phyloP scores from a whole-genome alignment of 257 asterid species.

The Petunia secreta region DNA sequence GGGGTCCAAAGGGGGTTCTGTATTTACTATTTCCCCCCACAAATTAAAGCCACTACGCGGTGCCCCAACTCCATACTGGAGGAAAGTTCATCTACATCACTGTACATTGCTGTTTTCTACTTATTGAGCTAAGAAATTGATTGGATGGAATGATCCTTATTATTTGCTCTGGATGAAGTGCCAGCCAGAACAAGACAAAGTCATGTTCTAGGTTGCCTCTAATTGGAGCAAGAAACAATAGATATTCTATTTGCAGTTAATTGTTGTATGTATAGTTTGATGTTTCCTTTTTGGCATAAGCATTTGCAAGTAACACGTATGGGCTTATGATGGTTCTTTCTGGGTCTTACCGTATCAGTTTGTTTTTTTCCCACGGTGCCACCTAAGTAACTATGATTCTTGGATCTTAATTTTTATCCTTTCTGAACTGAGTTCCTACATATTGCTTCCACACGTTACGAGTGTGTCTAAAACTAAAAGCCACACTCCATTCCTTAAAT shows the following conservation, averaged over 20 bases:
- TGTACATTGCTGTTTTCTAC: background rate
- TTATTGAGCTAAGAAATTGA: background rate
- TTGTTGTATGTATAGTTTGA: conserved; percentile 4
- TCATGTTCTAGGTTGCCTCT: background rate
- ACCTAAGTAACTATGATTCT: conserved; percentile 32
- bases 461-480: conserved; percentile 35
- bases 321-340: conserved; percentile 8
- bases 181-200: background rate
- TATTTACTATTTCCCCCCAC: background rate
- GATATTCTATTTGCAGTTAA: background rate
- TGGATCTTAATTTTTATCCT: background rate
- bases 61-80: background rate
- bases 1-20: background rate
- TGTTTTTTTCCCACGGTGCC: conserved; percentile 33
- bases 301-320: background rate
- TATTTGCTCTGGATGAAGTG: background rate
- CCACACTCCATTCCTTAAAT: conserved; percentile 49
- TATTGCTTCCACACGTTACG: conserved; percentile 32
- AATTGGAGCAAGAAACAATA: conserved; percentile 21
- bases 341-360: conserved; percentile 30
- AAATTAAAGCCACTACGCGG: background rate
- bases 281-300: conserved; percentile 17
- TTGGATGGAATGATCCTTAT: background rate
- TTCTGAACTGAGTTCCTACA: conserved; percentile 14
- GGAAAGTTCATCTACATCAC: background rate